Evolutionary conservation across 306 rosid genomes (phyloP), one percentile per base, ranked within the genome.

Genomic region (Rosa lucieae): DNA sequence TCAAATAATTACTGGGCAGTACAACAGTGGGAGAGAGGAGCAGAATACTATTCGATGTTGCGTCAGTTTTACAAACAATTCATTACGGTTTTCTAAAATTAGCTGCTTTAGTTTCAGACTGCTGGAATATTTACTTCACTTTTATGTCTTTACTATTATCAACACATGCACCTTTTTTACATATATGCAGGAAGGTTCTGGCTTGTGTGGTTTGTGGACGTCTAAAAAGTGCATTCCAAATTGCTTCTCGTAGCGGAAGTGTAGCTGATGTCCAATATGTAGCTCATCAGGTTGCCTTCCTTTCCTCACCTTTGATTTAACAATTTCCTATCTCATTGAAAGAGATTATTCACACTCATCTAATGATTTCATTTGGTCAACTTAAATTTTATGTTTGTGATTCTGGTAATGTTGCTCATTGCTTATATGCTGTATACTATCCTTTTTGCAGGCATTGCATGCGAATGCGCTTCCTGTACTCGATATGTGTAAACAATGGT

Each of bases 201-300:
- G 99, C 99, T 74, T 95, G 99, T 85, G 99, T 95, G 77, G 97
- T 95, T 70, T 95, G 99, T 83, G 99, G 99, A 65, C 99, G 99
- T 77, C 89, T 95, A 13, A 95, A 95, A 90, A 95, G 99, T 79
- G 97, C 99, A 80, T 95, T 95, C 87, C 99, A 95, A 86, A 89
- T 95, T 85, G 99, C 99, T 83, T 92, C 97, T 15, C 89, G 97
- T 76, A 95, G 99, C 84, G 99, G 99, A 81, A 95, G 99, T 76
- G 97, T 95, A 66, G 99, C 99, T 71, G 99, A 95, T 89, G 99
- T 95, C 77, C 92, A 95, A 84, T 95, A 95, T 85, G 97, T 95
- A 46, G 99, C 99, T 80, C 99, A 92, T 82, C 99, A 95, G 99
- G 99, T 95, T 75, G 82, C 51, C 76, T 74, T 77, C 79, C 73